These are phyloP conservation scores for Panellus pusillus DNA, from an alignment of 768 basidiomycete species.

Conservation along the genomic window DNA sequence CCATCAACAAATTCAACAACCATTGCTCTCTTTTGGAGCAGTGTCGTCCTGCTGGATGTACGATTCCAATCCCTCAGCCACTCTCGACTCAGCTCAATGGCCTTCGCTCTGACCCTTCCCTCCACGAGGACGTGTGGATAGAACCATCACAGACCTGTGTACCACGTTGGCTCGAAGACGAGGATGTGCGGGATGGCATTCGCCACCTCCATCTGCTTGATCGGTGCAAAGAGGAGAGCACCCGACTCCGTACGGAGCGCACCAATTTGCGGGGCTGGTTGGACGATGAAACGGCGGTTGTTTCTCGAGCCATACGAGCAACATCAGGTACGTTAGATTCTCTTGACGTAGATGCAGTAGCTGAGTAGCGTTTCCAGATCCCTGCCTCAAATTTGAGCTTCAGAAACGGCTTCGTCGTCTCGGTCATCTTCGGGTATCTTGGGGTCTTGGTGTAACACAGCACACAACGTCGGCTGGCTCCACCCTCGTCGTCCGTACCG, in stretches of 20 bases:
- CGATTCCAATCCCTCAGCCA: constrained; percentile 30
- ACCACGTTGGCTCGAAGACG: constrained; percentile 35
- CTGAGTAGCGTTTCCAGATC: no score
- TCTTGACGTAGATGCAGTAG: no score
- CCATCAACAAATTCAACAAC: constrained; percentile 29
- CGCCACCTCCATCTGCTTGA: constrained; percentile 15
- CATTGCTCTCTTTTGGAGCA: constrained; percentile 25
- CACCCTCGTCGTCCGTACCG: no score
- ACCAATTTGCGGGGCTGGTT: constrained; percentile 20
- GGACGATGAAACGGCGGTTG: neutral
- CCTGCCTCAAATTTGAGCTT: no score
- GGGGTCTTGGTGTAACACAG: no score
- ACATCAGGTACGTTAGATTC: constrained; percentile 27
- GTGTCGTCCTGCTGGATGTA: constrained; percentile 19
- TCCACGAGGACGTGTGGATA: constrained; percentile 43
- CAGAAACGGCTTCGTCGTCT: no score
- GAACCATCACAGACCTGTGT: constrained; percentile 6
- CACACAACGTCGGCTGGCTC: no score
- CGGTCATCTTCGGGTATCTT: no score
- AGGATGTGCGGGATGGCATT: constrained; percentile 31
- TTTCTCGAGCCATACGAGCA: constrained; percentile 10
- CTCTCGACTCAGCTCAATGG: constrained; percentile 30
- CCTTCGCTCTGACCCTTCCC: constrained; percentile 19
- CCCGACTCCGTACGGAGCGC: constrained; percentile 14
- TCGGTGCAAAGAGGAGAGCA: constrained; percentile 24